Base-by-base conservation (phyloP, 768 basidiomycete species). In the Tephrocybe sp. region DNA sequence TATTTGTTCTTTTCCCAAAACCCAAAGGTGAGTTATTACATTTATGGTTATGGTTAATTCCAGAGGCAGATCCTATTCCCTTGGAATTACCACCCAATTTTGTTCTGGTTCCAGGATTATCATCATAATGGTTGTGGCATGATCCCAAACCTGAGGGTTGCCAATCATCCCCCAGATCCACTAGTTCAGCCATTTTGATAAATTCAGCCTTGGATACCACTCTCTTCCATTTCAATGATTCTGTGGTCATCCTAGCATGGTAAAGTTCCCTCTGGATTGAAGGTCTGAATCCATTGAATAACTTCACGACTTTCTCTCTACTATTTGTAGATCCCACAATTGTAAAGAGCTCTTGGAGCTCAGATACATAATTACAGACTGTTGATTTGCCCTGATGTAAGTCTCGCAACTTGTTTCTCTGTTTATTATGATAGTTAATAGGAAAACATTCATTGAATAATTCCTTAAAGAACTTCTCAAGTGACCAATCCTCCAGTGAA, bases 201-300 rank as follows among this genome's bases (percentile, higher is more conserved):
- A 35, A 35, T n/a, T 35, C 16, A 5, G 34, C 34, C 15, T 35
- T 35, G 5, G 11, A n/a, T 9, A 35, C 34, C 5, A 35, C 16
- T 7, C 34, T 6, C 34, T 9, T 16, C 34, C 64, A 71, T 0
- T 35, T 46, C 0, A 64, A 55, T 1, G 16, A 30, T 12, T 68
- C 64, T 2, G 66, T 65, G 11, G 62, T 63, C 0, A 71, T 47
- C 1, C 61, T 50, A 4, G 63, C 42, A 3, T 41, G 27, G 38
- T 66, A 71, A 0, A 73, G 54, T 19, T 64, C 59, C 0, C 49
- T 46, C 32, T 68, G 68, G 5, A 75, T 63, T 4, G 58, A 46
- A 0, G 47, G 28, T 2, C 44, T 37, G 8, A 74, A 45, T 0
- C 71, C 68, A 13, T 58, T 54, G 66, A 69, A 77, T 0, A 74